These are phyloP conservation scores for Pythium aquatile DNA, from an alignment of 352 stramenopile genomes.

Conservation along the genomic window DNA sequence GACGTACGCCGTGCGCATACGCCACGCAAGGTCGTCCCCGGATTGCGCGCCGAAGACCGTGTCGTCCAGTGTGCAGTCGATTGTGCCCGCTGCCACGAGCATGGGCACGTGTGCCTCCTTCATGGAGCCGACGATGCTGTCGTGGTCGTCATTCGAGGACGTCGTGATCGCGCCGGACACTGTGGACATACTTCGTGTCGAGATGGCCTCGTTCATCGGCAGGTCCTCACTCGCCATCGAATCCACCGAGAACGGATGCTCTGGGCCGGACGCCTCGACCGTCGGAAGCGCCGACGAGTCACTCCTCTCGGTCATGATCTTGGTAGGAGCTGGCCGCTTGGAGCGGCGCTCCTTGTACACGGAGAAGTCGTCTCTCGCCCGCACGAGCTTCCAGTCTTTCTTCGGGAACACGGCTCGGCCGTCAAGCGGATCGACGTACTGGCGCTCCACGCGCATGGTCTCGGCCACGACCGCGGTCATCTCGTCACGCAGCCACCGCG, in stretches of 20 bases:
- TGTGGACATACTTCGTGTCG: slow-evolving; percentile 15
- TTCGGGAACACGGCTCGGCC: slow-evolving; percentile 27
- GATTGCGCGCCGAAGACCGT: slow-evolving; percentile 45
- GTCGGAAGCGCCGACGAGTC: background rate
- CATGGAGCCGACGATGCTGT: slow-evolving; percentile 20
- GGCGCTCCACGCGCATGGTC: slow-evolving; percentile 40
- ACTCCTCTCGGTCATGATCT: background rate
- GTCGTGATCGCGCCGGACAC: slow-evolving; percentile 15
- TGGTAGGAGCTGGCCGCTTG: slow-evolving; percentile 1
- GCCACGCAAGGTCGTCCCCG: slow-evolving; percentile 42
- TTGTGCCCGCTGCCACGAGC: slow-evolving; percentile 36
- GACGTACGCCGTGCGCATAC: slow-evolving; percentile 42
- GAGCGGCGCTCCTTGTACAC: slow-evolving; percentile 33
- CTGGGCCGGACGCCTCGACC: background rate
- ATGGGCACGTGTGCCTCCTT: slow-evolving; percentile 34
- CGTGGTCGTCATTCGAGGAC: slow-evolving; percentile 12
- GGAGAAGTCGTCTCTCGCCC: slow-evolving; percentile 22
- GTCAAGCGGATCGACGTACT: slow-evolving; percentile 27
- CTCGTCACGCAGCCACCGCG: slow-evolving; percentile 32
- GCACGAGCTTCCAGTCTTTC: slow-evolving; percentile 39
- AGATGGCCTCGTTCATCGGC: background rate
- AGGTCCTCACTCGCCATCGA: slow-evolving; percentile 15
- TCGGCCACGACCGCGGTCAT: slow-evolving; percentile 39
- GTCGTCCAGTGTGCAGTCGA: slow-evolving; percentile 57
- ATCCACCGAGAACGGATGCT: slow-evolving; percentile 17